Percentiles rank a stretch among this genome's conserved stretches.
Evolutionary conservation across 1,284 basidiomycete genomes (phyloP).

Genomic region (Trichosporon asahii): DNA sequence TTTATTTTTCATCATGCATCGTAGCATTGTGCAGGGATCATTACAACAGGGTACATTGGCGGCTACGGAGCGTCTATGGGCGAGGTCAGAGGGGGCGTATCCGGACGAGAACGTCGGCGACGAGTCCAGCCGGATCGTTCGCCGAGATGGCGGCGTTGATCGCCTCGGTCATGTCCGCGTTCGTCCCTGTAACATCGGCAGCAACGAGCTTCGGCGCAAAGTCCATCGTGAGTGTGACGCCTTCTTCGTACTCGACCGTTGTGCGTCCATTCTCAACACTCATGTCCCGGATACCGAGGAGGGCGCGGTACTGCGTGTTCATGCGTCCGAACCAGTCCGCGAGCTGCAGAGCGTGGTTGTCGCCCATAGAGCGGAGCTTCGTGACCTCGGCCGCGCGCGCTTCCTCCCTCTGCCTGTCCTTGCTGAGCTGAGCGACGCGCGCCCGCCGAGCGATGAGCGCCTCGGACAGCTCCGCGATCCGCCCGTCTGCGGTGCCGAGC

Average conservation of each 20-base stretch:
- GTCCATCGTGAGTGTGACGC: conserved; percentile 4
- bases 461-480: conserved; percentile 59
- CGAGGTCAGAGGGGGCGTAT: conserved; percentile 36
- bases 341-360: conserved; percentile 51
- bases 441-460: neutral
- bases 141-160: conserved; percentile 62
- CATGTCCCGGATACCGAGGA: conserved; percentile 60
- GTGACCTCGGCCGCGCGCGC: conserved; percentile 59
- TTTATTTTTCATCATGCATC: conserved; percentile 3
- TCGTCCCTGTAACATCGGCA: neutral
- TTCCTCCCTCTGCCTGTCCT: conserved; percentile 66
- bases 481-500: conserved; percentile 53
- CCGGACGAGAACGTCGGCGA: conserved; percentile 62
- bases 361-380: conserved; percentile 54
- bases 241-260: neutral
- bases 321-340: conserved; percentile 64
- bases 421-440: conserved; percentile 59
- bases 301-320: conserved; percentile 61
- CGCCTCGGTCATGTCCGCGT: conserved; percentile 59
- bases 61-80: neutral
- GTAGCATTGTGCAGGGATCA: neutral
- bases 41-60: neutral
- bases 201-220: conserved; percentile 5
- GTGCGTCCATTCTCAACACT: neutral
- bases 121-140: conserved; percentile 67